Conservation (phyloP, 2,329 filamentous ascomycete genomes). For the Clonostachys solani region DNA sequence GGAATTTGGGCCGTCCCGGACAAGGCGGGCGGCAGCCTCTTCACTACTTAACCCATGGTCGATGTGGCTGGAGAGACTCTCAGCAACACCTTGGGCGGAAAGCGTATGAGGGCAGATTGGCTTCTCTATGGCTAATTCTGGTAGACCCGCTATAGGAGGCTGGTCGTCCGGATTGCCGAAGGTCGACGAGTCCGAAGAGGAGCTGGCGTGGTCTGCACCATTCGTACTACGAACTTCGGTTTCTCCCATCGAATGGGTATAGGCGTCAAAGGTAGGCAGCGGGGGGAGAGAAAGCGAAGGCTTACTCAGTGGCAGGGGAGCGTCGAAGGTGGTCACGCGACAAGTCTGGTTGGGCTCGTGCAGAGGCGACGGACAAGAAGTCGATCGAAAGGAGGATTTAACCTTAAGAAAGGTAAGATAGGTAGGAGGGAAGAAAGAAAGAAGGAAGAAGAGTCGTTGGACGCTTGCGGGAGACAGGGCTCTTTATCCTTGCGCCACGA, state of each 20-base stretch:
- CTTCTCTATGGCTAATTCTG: slow-evolving; percentile 27
- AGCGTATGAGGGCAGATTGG: slow-evolving; percentile 26
- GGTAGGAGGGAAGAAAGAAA: slow-evolving; percentile 1
- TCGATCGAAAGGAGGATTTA: background rate
- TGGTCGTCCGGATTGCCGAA: slow-evolving; percentile 27
- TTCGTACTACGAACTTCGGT: slow-evolving; percentile 28
- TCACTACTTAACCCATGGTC: slow-evolving; percentile 57
- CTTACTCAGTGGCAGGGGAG: slow-evolving; percentile 5
- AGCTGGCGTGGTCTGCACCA: slow-evolving; percentile 33
- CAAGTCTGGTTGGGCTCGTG: too few species aligned
- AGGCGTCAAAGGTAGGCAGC: slow-evolving; percentile 5
- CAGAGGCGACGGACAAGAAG: background rate
- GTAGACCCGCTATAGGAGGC: slow-evolving; percentile 31
- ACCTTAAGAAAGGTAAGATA: background rate
- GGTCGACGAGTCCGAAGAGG: slow-evolving; percentile 29
- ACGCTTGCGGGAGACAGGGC: background rate
- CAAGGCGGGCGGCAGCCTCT: slow-evolving; percentile 62
- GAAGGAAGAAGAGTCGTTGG: background rate
- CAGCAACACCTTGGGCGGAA: slow-evolving; percentile 25
- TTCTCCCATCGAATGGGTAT: slow-evolving; percentile 37
- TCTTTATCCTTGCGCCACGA: background rate
- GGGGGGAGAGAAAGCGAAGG: slow-evolving; percentile 2
- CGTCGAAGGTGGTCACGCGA: too few species aligned
- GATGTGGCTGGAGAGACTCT: slow-evolving; percentile 33
- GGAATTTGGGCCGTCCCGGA: slow-evolving; percentile 64